Base-by-base conservation (phyloP, 768 basidiomycete species). In the Dioszegia hungarica region DNA sequence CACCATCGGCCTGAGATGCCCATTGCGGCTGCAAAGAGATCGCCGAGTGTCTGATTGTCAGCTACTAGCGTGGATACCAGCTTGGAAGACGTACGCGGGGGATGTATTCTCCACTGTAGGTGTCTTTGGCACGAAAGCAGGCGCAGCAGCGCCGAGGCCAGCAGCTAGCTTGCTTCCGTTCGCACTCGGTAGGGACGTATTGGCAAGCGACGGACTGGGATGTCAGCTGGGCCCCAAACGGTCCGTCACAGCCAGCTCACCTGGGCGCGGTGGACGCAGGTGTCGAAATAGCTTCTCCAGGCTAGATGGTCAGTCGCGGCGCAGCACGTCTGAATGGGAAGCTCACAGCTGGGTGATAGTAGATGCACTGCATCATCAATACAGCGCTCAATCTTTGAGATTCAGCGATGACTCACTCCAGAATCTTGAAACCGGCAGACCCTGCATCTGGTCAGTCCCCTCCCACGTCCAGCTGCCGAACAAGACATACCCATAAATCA, bases 401-500 rank as follows among this genome's bases (percentile, higher is more conserved):
- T n/a, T n/a, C n/a, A n/a, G n/a, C n/a, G n/a, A n/a, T n/a, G n/a
- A 62, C 67, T 61, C 25, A 69, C 70, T 34, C 70, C 68, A 57
- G 64, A 54, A 60, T 74, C 68, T 45, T 76, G 64, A 49, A 68
- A 76, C 60, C 56, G 65, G 67, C 73, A 76, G 46, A 62, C 59
- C 36, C 72, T 74, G 28, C 19, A 2, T 36, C 27, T 46, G 6
- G 14, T 54, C 38, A 54, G 45, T 43, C 17, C 41, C 19, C 39
- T 22, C 12, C 4, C 36, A 25, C 5, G 11, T 17, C 9, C 33
- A 51, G 14, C 11, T 22, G n/a, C 6, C 15, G 8, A 5, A 12
- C 20, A 54, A 27, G 17, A 62, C 78, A 41, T 62, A 92, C 90
- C 92, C 91, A 72, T 92, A 88, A 61, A 94, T 92, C 74, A 88